Evolutionary conservation across 352 stramenopile species (phyloP), one percentile per base, ranked within the genome.

Genomic region (Peronospora destructor): DNA sequence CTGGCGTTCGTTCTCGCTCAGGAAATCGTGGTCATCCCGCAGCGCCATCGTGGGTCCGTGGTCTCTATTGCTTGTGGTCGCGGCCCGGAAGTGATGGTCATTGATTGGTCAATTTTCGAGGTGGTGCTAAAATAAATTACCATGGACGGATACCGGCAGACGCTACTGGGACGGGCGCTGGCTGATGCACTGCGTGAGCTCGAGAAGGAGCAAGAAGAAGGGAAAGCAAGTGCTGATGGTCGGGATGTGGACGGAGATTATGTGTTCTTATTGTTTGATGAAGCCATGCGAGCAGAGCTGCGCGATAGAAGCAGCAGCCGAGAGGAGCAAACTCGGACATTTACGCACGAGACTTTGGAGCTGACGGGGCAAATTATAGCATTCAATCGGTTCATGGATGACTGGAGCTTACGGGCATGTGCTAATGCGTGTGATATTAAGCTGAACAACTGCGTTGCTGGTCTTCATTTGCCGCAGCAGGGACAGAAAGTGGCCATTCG

Each of bases 1-100:
- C 59, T 76, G 59, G 57, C 78, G 81, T 65, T 91, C 80, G 46
- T 84, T 91, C 53, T 85, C 79, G 61, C 76, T 88, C 47, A 88
- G 59, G 49, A 88, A 84, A 62, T 87, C 76, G 59, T 80, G 65
- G 47, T 84, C 75, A 59, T 79, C 75, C 30, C 61, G 59, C 48
- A 74, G 62, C 45, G 73, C 68, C 71, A 79, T 80, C 16, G 57
- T 21, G 3, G 3, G 19, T 21, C 19, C 19, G 19, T 59, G 21
- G 28, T 43, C 14, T 30, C 12, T 47, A 42, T 11, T 41, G 19
- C 9, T 64, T 42, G 38, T 61, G 49, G 52, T 45, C 12, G 12
- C 12, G 28, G 37, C 5, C 48, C 6, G 26, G 17, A 39, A 6
- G 16, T 32, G n/a, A 19, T 33, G 32, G 13, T 19, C 32, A 25